These are phyloP conservation scores for Mucor sp. DNA, from an alignment of 371 early-diverging fungal species.

Conservation along the genomic window DNA sequence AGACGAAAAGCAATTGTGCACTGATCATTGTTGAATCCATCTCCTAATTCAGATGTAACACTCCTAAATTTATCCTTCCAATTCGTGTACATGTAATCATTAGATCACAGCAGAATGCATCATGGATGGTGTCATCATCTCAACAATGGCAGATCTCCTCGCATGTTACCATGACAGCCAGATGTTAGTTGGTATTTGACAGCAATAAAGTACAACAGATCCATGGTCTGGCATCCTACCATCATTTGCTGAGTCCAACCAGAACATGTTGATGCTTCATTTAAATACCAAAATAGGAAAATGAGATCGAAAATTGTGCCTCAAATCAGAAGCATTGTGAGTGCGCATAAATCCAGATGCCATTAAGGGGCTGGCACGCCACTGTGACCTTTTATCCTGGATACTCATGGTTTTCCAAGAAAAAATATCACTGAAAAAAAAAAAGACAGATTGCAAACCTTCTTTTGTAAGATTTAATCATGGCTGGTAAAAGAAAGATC, in stretches of 20 bases:
- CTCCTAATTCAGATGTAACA: background rate
- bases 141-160: no score
- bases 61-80: background rate
- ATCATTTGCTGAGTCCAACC: background rate
- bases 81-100: background rate
- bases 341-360: background rate
- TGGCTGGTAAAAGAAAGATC: conserved; percentile 23
- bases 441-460: background rate
- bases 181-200: background rate
- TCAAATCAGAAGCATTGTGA: background rate
- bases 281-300: background rate
- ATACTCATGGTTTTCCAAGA: background rate
- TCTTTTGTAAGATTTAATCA: conserved; percentile 3
- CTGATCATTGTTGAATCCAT: background rate
- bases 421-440: background rate
- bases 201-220: background rate
- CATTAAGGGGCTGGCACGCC: conserved; percentile 2
- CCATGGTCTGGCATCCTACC: background rate
- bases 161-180: background rate
- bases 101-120: no score
- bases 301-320: background rate
- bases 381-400: conserved; percentile 9
- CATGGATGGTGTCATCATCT: no score
- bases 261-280: background rate
- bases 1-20: background rate